Evolutionary conservation across 2,329 filamentous ascomycete species (phyloP), one percentile per base, ranked within the genome.

Genomic region (Aspergillus sp.): DNA sequence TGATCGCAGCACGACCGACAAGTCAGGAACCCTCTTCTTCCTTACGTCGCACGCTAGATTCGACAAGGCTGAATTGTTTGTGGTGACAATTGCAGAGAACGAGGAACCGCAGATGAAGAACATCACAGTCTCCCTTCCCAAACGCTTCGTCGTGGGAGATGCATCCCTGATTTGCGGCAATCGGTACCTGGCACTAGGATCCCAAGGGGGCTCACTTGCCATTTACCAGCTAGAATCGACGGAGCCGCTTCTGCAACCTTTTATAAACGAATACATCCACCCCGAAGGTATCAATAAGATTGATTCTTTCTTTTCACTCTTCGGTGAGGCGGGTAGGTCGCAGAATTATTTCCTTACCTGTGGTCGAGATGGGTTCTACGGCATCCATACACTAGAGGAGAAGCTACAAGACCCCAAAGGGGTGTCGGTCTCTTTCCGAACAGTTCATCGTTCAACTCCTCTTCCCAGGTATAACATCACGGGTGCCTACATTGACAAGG

Each of bases 381-480:
- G 89, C 45, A 85, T 94, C 52, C 91, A 85, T 39, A 56, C 80
- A 6, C 60, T 78, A 47, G 53, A 67, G 24, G 46, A 26, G 14
- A 29, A 57, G 49, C 11, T 52, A 12, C 51, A 60, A 31, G 22
- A 60, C 26, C 29, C 55, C 32, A 50, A 82, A 68, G 73, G 71
- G 39, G 39, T 65, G 36, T 42, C 36, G 5, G 55, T 72, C 2
- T 56, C 63, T 2, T 63, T 87, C 2, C 64, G 74, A 11, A 80
- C 89, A 1, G 76, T 90, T 5, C 91, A 96, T 73, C 85, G 88
- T 65, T 85, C 88, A 0, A 79, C 81, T 3, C 85, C 90, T 1
- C 87, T 90, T 0, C 86, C 96, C 49, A 90, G 90, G 0, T 87
- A 89, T 1, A 87, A 91, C 65, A 84, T 97, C 42, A 91, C 96